A percentile compares a stretch with the other conserved stretches of the same genome.
Conservation (phyloP, 2,329 filamentous ascomycete species). For the Neophaeococcomyces aloes region DNA sequence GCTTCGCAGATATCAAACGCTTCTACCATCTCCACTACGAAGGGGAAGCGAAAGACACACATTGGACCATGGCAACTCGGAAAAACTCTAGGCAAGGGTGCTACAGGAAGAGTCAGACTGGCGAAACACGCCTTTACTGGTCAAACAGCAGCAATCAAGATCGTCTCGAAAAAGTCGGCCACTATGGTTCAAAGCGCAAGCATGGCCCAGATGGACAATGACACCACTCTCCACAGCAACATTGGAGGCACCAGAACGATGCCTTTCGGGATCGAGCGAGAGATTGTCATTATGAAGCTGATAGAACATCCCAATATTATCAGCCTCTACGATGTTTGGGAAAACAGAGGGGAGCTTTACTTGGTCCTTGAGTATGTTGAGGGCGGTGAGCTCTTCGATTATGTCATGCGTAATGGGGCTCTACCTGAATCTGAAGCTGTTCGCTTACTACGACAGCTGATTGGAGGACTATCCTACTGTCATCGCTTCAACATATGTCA, state of each 20-base stretch:
- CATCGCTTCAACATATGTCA: slow-evolving; percentile 94
- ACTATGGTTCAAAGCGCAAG: slow-evolving; percentile 76
- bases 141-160: slow-evolving; percentile 85
- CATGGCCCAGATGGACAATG: slow-evolving; percentile 69
- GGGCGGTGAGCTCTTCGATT: slow-evolving; percentile 73
- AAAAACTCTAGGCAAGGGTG: slow-evolving; percentile 77
- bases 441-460: slow-evolving; percentile 82
- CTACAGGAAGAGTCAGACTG: slow-evolving; percentile 75
- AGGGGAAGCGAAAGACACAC: slow-evolving; percentile 53
- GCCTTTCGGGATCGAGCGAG: slow-evolving; percentile 81
- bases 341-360: slow-evolving; percentile 93
- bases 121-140: slow-evolving; percentile 71
- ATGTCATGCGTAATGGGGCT: slow-evolving; percentile 64
- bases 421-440: slow-evolving; percentile 71
- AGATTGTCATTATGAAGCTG: slow-evolving; percentile 94
- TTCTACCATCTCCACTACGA: slow-evolving; percentile 47
- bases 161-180: slow-evolving; percentile 74
- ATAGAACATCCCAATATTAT: slow-evolving; percentile 93
- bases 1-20: slow-evolving; percentile 29
- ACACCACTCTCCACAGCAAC: slow-evolving; percentile 47
- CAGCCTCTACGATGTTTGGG: slow-evolving; percentile 92
- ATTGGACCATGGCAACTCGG: slow-evolving; percentile 93
- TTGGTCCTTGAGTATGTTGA: slow-evolving; percentile 89
- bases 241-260: slow-evolving; percentile 57
- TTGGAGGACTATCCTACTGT: slow-evolving; percentile 83